phyloP scores from a whole-genome alignment of 805 yeast species.

The Candida ipomoeae region DNA sequence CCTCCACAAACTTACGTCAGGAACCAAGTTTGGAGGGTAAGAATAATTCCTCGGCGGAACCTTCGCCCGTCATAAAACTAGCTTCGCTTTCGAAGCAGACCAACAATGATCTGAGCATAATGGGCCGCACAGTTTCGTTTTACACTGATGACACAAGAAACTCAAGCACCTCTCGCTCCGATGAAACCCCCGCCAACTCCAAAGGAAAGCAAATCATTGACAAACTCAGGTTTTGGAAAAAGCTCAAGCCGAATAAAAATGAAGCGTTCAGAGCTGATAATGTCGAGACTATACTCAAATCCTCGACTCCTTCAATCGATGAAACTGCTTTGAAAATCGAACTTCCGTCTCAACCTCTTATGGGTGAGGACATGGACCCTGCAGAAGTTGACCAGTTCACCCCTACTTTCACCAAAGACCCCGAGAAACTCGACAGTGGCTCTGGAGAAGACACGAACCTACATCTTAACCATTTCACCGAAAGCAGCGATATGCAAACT shows the following conservation, averaged over 20 bases:
- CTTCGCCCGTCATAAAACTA: background rate
- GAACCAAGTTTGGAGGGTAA: background rate
- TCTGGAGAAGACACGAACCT: background rate
- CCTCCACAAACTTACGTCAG: background rate
- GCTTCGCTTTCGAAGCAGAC: background rate
- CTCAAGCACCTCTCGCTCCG: background rate
- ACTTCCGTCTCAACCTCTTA: constrained; percentile 2
- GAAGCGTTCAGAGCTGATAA: background rate
- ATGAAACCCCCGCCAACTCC: background rate
- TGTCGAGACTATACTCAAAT: background rate
- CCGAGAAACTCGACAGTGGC: background rate
- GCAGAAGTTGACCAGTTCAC: background rate
- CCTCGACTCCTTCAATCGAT: background rate
- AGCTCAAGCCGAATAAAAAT: constrained; percentile 13
- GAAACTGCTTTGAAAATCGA: constrained; percentile 4
- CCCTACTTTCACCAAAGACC: background rate
- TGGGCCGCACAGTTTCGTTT: constrained; percentile 22
- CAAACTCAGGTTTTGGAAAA: constrained; percentile 39
- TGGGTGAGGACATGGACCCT: background rate
- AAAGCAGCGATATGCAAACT: background rate
- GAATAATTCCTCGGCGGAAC: background rate
- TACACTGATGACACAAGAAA: constrained; percentile 18
- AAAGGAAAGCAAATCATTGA: constrained; percentile 26
- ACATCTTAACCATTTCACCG: background rate
- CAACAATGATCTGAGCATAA: constrained; percentile 5